phyloP scores from a whole-genome alignment of 1,284 basidiomycete species.

The Naganishia sp. region DNA sequence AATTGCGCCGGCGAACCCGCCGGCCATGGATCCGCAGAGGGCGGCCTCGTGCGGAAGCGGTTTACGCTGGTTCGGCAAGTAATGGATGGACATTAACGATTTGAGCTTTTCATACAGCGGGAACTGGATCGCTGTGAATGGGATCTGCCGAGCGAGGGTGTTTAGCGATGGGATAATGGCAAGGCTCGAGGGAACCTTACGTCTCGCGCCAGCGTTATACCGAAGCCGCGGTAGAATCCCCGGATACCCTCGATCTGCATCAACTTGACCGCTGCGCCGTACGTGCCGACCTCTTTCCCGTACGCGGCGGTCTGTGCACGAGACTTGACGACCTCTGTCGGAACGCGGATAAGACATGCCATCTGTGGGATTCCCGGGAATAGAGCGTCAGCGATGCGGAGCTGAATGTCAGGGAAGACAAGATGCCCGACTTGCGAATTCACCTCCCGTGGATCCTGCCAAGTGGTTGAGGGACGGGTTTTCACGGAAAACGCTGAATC shows the following conservation, averaged over 20 bases:
- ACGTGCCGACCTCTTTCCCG: conserved; percentile 60
- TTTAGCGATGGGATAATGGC: neutral
- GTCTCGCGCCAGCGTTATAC: conserved; percentile 74
- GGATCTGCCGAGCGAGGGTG: conserved; percentile 64
- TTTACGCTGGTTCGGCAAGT: conserved; percentile 57
- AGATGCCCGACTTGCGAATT: conserved; percentile 65
- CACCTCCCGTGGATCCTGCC: conserved; percentile 74
- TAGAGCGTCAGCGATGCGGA: conserved; percentile 35
- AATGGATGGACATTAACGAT: conserved; percentile 58
- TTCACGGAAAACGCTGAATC: conserved; percentile 55
- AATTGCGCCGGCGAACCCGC: conserved; percentile 81
- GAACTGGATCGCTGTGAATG: conserved; percentile 97
- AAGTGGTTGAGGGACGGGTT: conserved; percentile 74
- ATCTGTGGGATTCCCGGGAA: conserved; percentile 61
- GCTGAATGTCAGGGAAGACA: conserved; percentile 1
- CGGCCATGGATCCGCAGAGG: conserved; percentile 85
- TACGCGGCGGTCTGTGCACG: conserved; percentile 74
- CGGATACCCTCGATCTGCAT: conserved; percentile 63
- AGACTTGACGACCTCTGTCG: conserved; percentile 91
- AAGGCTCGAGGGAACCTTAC: conserved; percentile 51
- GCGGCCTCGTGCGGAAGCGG: conserved; percentile 82
- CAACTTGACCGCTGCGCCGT: conserved; percentile 54
- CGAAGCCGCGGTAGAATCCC: conserved; percentile 79
- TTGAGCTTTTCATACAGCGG: conserved; percentile 94
- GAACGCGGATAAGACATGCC: conserved; percentile 89